These are phyloP conservation scores for Staphylotrichum tortipilum DNA, from an alignment of 495 filamentous ascomycete species.

Conservation along the genomic window DNA sequence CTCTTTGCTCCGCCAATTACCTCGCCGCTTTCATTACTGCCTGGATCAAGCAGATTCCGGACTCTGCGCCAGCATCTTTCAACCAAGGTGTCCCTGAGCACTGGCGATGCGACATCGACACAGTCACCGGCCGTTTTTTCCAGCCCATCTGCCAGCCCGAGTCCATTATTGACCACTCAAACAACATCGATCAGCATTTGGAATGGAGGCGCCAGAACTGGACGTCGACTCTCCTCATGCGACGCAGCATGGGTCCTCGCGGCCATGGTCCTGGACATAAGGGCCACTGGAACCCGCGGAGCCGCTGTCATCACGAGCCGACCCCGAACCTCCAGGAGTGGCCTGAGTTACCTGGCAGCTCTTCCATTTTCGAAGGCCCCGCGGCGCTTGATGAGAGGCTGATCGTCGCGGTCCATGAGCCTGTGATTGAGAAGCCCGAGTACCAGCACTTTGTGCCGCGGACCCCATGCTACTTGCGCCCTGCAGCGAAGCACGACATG, in stretches of 20 bases:
- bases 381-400: not conserved
- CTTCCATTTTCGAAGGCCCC: not conserved
- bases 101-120: slow-evolving; percentile 25
- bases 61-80: slow-evolving; percentile 9
- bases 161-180: slow-evolving; percentile 7
- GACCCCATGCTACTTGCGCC: slow-evolving; percentile 27
- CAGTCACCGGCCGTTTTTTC: slow-evolving; percentile 22
- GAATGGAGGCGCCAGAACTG: slow-evolving; percentile 16
- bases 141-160: slow-evolving; percentile 17
- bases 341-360: too few species aligned
- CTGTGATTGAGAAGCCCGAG: not conserved
- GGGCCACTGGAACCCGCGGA: too few species aligned
- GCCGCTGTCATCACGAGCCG: too few species aligned
- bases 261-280: too few species aligned
- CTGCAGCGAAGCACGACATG: slow-evolving; percentile 25
- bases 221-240: slow-evolving; percentile 8
- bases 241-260: not conserved
- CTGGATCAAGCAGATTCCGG: slow-evolving; percentile 8
- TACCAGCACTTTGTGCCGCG: slow-evolving; percentile 17
- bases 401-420: not conserved
- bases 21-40: slow-evolving; percentile 2
- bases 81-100: slow-evolving; percentile 9
- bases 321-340: too few species aligned
- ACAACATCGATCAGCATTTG: not conserved
- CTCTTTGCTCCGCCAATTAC: not conserved